These are phyloP conservation scores for Trichoderma hamatum DNA, from an alignment of 2,329 filamentous ascomycete genomes.

Conservation along the genomic window DNA sequence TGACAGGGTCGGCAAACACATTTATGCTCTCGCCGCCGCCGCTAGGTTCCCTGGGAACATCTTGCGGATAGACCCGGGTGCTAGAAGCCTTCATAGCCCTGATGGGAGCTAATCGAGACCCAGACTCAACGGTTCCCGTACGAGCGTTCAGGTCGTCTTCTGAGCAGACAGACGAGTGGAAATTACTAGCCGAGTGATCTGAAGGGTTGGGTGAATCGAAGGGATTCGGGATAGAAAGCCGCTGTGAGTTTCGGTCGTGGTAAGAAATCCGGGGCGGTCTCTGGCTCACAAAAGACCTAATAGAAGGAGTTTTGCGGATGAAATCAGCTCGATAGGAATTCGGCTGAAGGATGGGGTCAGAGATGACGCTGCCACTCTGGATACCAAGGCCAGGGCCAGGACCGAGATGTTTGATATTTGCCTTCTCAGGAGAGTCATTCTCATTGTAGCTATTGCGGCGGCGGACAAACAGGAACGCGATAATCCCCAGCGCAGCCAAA, in stretches of 20 bases:
- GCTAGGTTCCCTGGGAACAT: constrained; percentile 47
- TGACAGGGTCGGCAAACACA: constrained; percentile 54
- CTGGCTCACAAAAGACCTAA: constrained; percentile 26
- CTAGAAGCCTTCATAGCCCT: constrained; percentile 44
- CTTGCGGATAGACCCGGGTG: constrained; percentile 39
- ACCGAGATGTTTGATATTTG: constrained; percentile 30
- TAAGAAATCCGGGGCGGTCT: constrained; percentile 23
- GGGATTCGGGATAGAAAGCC: constrained; percentile 42
- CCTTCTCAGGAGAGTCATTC: constrained; percentile 27
- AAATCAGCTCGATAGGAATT: constrained; percentile 56
- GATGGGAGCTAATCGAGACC: constrained; percentile 42
- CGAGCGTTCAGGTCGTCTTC: constrained; percentile 35
- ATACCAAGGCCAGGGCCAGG: constrained; percentile 32
- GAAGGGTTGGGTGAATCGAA: constrained; percentile 42
- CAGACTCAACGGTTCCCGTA: constrained; percentile 34
- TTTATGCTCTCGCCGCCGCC: constrained; percentile 54
- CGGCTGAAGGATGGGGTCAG: constrained; percentile 55
- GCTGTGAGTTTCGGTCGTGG: constrained; percentile 7
- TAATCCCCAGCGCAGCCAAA: constrained; percentile 44
- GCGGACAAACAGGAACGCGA: constrained; percentile 47
- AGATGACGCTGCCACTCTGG: constrained; percentile 51
- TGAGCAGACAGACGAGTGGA: constrained; percentile 32
- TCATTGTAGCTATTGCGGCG: constrained; percentile 31
- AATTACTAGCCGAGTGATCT: constrained; percentile 28
- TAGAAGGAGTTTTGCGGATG: constrained; percentile 44